Evolutionary conservation across 805 yeast species (phyloP).

Genomic region (Candida andamanensis): DNA sequence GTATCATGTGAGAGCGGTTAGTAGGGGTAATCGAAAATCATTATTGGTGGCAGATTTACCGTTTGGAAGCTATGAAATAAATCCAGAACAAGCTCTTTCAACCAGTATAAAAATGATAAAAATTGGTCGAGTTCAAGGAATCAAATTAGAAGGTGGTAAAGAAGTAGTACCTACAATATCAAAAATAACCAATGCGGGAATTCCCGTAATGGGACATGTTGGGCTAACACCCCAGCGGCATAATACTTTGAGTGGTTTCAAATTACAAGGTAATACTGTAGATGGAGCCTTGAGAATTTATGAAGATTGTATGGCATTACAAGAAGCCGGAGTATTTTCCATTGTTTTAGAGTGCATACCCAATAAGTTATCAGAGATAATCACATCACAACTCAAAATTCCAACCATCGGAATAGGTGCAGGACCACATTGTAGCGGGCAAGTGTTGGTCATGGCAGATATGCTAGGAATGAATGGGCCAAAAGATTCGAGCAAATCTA

Average conservation of each 20-base stretch:
- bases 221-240: constrained; percentile 90
- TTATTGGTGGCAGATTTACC: constrained; percentile 83
- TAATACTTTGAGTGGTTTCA: constrained; percentile 78
- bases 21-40: constrained; percentile 62
- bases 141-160: constrained; percentile 84
- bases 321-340: constrained; percentile 71
- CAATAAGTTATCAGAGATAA: constrained; percentile 54
- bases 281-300: constrained; percentile 51
- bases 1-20: constrained; percentile 70
- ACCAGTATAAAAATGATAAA: constrained; percentile 52
- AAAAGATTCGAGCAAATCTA: constrained; percentile 42
- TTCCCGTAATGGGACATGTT: constrained; percentile 87
- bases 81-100: constrained; percentile 56
- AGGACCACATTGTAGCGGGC: constrained; percentile 79
- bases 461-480: constrained; percentile 68
- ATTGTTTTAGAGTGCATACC: constrained; percentile 87
- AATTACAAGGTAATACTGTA: constrained; percentile 69
- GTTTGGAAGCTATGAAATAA: constrained; percentile 75
- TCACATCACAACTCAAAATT: constrained; percentile 54
- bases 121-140: constrained; percentile 57
- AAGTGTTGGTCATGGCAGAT: constrained; percentile 85
- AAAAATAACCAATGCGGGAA: constrained; percentile 60
- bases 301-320: constrained; percentile 64
- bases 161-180: constrained; percentile 47
- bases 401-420: constrained; percentile 98